Percentiles rank a stretch among this genome's conserved stretches.
Evolutionary conservation across 768 basidiomycete species (phyloP).

Genomic region (Fomitopsis serialis): DNA sequence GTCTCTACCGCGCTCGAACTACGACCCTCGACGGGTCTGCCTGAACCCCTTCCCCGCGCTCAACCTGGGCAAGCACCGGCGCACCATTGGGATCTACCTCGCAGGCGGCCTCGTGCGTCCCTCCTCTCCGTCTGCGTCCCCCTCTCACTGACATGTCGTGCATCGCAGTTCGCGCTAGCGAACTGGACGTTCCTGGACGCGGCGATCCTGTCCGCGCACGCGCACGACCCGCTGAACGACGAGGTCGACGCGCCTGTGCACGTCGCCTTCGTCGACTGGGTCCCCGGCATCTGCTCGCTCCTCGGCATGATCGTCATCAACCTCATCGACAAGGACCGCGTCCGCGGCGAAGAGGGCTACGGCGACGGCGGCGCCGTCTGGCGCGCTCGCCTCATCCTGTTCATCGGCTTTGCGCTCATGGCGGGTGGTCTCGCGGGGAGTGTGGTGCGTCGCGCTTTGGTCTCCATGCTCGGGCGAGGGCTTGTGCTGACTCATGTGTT

Average conservation of each 20-base stretch:
- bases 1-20: slow-evolving; percentile 66
- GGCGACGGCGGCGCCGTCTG: slow-evolving; percentile 84
- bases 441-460: slow-evolving; percentile 54
- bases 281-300: slow-evolving; percentile 91
- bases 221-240: slow-evolving; percentile 65
- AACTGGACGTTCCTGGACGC: slow-evolving; percentile 97
- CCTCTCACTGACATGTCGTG: background rate
- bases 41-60: slow-evolving; percentile 81
- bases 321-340: slow-evolving; percentile 89
- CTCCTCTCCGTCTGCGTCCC: slow-evolving; percentile 3
- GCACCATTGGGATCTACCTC: slow-evolving; percentile 84
- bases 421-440: slow-evolving; percentile 97
- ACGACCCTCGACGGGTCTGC: slow-evolving; percentile 86
- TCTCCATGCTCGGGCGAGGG: background rate
- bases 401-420: slow-evolving; percentile 96
- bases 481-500: background rate
- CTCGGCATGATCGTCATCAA: slow-evolving; percentile 91
- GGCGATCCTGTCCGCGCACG: slow-evolving; percentile 83
- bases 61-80: slow-evolving; percentile 68
- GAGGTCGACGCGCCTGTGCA: slow-evolving; percentile 73
- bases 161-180: slow-evolving; percentile 87
- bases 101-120: slow-evolving; percentile 84
- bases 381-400: slow-evolving; percentile 85
- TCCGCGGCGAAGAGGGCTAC: slow-evolving; percentile 74
- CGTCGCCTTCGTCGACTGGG: slow-evolving; percentile 93